These are phyloP conservation scores for Marasmius sp. DNA, from an alignment of 1,284 basidiomycete genomes.

Conservation along the genomic window DNA sequence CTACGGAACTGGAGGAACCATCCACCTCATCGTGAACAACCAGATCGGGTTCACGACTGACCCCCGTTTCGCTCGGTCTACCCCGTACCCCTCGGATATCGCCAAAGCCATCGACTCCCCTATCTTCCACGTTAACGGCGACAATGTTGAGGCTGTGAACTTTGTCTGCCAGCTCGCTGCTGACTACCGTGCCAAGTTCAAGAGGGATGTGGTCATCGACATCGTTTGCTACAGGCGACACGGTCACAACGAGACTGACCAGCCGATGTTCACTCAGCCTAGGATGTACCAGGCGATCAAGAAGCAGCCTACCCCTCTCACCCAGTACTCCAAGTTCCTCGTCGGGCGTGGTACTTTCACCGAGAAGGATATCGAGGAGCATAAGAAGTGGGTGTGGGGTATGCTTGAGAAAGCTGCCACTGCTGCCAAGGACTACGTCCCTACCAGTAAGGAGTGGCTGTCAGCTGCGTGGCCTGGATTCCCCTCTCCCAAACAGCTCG, in stretches of 20 bases:
- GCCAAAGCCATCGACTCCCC: constrained; percentile 98
- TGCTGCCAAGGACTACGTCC: constrained; percentile 92
- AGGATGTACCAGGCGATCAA: constrained; percentile 98
- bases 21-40: constrained; percentile 99
- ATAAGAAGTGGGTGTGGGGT: constrained; percentile 99
- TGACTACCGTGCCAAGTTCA: constrained; percentile 97
- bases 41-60: constrained; percentile 99
- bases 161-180: constrained; percentile 98
- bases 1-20: constrained; percentile 97
- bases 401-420: constrained; percentile 94
- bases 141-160: constrained; percentile 97
- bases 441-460: constrained; percentile 94
- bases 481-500: constrained; percentile 95
- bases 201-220: constrained; percentile 98
- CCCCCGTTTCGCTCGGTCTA: constrained; percentile 95
- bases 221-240: constrained; percentile 98
- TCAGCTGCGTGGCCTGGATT: constrained; percentile 98
- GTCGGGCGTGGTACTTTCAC: constrained; percentile 93
- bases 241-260: constrained; percentile 99
- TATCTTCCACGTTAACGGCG: constrained; percentile 99
- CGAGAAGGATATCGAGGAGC: constrained; percentile 95
- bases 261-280: constrained; percentile 98
- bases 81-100: constrained; percentile 98
- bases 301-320: constrained; percentile 91
- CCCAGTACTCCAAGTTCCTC: constrained; percentile 90